Conservation (phyloP, 345 rosid genomes). For the Dimocarpus longan region DNA sequence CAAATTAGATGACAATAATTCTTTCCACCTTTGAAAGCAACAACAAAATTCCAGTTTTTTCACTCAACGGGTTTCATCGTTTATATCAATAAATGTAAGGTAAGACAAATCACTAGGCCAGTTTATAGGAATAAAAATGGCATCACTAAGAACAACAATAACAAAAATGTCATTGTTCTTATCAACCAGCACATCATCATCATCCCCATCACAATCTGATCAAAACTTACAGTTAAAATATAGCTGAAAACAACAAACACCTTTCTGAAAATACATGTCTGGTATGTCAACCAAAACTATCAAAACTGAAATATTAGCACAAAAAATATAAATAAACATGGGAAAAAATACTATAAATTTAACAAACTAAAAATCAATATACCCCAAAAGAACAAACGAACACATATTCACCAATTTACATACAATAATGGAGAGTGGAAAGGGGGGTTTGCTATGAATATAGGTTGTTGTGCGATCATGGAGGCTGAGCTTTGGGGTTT, state of each 20-base stretch:
- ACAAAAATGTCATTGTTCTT: not conserved
- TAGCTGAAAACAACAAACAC: not conserved
- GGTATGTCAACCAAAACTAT: not conserved
- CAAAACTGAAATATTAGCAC: not conserved
- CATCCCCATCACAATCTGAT: not conserved
- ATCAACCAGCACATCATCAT: not conserved
- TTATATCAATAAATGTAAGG: not conserved
- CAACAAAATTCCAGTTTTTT: constrained; percentile 5
- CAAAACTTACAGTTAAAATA: not conserved
- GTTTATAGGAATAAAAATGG: not conserved
- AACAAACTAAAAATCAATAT: not conserved
- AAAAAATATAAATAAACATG: not conserved
- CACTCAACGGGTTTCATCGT: not conserved
- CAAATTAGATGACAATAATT: constrained; percentile 5
- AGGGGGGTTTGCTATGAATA: no score
- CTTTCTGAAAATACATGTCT: not conserved
- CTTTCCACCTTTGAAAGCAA: not conserved
- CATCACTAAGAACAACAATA: not conserved
- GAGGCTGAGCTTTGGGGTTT: no score
- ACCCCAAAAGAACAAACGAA: not conserved
- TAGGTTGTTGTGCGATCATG: no score
- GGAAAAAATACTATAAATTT: not conserved
- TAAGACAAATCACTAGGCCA: not conserved
- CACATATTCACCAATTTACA: not conserved
- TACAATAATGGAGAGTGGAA: not conserved